Conservation (phyloP, 306 rosid genomes). For the Malus sieversii region DNA sequence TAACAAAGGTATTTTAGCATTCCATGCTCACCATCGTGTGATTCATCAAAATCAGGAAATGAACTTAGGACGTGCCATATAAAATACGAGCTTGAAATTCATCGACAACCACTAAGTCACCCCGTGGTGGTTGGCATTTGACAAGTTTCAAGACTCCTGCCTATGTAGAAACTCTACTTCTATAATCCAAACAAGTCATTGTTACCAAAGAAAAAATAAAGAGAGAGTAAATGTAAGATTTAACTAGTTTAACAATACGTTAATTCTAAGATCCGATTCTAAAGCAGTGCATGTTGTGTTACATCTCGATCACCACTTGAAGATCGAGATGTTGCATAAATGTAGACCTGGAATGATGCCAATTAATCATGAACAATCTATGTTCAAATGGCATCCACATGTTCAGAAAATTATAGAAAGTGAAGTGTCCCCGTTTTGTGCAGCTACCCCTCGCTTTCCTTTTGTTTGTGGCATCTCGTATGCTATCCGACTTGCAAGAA, state of each 20-base stretch:
- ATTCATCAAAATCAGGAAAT: no score
- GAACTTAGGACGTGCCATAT: accelerated
- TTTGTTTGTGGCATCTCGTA: not conserved
- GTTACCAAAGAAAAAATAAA: no score
- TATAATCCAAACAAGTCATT: no score
- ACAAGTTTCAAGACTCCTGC: no score
- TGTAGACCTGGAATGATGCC: not conserved
- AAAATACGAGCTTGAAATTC: no score
- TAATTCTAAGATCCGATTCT: no score
- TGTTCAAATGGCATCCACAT: not conserved
- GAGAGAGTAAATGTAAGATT: no score
- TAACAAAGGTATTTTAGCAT: no score
- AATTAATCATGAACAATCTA: not conserved
- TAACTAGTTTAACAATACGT: no score
- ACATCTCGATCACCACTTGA: not conserved
- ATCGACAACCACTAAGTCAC: accelerated
- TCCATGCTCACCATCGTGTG: accelerated
- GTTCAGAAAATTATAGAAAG: not conserved
- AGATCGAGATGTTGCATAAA: not conserved
- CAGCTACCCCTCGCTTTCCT: not conserved
- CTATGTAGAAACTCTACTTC: no score
- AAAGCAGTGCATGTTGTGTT: no score
- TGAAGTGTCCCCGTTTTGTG: not conserved
- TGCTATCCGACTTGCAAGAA: not conserved
- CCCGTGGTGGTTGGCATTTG: no score